phyloP scores from a whole-genome alignment of 108 stramenopile species.

The Cyclotella cryptica region DNA sequence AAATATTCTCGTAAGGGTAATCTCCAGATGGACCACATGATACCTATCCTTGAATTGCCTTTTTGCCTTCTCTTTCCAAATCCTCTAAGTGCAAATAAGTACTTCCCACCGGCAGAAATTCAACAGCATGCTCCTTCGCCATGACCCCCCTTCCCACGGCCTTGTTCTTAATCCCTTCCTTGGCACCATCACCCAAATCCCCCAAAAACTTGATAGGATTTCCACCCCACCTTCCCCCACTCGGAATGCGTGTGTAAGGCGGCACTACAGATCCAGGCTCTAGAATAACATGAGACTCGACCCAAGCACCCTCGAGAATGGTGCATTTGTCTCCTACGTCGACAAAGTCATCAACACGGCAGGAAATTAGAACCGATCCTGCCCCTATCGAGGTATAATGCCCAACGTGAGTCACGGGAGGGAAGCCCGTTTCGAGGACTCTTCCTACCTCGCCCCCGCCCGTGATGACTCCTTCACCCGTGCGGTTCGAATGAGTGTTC shows the following conservation, averaged over 20 bases:
- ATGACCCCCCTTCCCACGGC: conserved; percentile 68
- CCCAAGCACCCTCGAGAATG: conserved; percentile 88
- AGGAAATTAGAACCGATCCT: conserved; percentile 81
- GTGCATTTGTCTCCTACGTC: conserved; percentile 89
- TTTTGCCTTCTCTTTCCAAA: conserved; percentile 71
- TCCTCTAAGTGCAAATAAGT: conserved; percentile 91
- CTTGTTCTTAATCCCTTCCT: conserved; percentile 68
- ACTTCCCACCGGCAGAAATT: conserved; percentile 90
- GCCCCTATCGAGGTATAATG: conserved; percentile 87
- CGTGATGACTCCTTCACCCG: conserved; percentile 44
- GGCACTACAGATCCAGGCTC: conserved; percentile 93
- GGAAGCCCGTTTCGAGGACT: conserved; percentile 78
- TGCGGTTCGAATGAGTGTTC: conserved; percentile 32
- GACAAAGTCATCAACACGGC: conserved; percentile 86
- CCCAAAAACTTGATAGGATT: conserved; percentile 89
- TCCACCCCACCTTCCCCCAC: conserved; percentile 92
- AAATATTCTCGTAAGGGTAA: neutral
- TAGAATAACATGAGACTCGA: conserved; percentile 85
- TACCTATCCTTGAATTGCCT: conserved; percentile 58
- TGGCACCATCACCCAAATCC: conserved; percentile 75
- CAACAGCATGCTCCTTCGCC: conserved; percentile 86
- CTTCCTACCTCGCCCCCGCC: conserved; percentile 47
- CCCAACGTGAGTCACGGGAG: conserved; percentile 84
- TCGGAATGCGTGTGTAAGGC: conserved; percentile 84
- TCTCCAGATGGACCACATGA: neutral